Evolutionary conservation across 225 moss, liverwort and hornwort species (phyloP).

Genomic region (Straminergon stramineum): DNA sequence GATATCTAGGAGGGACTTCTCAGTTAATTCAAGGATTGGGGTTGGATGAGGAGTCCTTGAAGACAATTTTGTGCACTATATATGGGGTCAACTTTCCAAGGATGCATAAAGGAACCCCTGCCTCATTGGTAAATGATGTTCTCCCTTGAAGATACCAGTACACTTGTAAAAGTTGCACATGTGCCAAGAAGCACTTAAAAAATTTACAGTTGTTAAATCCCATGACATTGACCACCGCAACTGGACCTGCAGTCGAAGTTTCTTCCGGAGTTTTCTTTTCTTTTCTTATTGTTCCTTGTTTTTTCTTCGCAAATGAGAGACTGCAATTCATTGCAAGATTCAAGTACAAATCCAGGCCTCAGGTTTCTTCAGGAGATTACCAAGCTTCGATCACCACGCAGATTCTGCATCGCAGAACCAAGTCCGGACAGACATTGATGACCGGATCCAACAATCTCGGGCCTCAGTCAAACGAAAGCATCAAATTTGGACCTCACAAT

Average conservation of each 20-base stretch:
- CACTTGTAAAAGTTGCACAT: not conserved
- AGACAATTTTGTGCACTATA: not conserved
- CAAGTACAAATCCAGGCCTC: not conserved
- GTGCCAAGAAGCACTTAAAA: not conserved
- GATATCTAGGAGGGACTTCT: too few relatives aligned
- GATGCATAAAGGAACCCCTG: not conserved
- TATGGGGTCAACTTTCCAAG: not conserved
- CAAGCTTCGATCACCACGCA: not conserved
- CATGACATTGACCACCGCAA: not conserved
- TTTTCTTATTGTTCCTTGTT: fast-evolving
- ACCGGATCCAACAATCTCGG: not conserved
- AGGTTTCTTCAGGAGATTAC: not conserved
- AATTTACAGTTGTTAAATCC: not conserved
- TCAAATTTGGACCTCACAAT: not conserved
- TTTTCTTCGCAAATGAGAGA: not conserved
- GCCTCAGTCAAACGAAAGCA: not conserved
- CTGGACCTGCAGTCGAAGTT: not conserved
- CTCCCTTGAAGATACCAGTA: not conserved
- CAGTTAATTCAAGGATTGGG: not conserved
- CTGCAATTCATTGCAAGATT: not conserved
- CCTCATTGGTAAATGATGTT: not conserved
- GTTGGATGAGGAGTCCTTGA: not conserved
- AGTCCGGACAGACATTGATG: not conserved
- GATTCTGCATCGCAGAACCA: not conserved
- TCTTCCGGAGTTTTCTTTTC: not conserved